A percentile compares a stretch with the other conserved stretches of the same genome.
Evolutionary conservation across 768 basidiomycete species (phyloP).

Genomic region (Stropharia rugosoannulata): DNA sequence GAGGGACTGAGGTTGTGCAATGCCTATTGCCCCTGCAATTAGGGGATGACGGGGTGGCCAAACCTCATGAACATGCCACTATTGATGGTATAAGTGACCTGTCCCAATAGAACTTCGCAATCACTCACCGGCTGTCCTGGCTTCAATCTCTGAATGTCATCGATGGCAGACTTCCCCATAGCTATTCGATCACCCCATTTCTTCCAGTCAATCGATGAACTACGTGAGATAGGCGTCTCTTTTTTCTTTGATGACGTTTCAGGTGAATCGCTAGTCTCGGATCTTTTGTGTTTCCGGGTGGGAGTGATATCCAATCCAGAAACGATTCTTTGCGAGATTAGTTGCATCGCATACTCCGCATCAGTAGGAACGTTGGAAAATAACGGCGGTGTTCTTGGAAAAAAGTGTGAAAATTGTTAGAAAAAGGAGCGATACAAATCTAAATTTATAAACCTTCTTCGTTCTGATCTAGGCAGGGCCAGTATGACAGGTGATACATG

Average conservation of each 20-base stretch:
- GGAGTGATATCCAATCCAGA: conserved; percentile 50
- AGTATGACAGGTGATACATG: conserved; percentile 57
- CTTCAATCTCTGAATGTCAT: conserved; percentile 40
- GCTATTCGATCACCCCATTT: conserved; percentile 53
- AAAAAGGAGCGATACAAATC: not conserved
- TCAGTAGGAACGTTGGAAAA: conserved; percentile 62
- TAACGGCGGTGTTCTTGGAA: conserved; percentile 41
- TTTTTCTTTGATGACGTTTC: not conserved
- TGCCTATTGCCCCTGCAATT: conserved; percentile 16
- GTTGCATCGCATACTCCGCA: conserved; percentile 67
- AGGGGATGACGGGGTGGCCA: conserved; percentile 21
- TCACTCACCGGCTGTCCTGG: conserved; percentile 32
- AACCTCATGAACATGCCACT: conserved; percentile 19
- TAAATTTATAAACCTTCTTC: conserved; percentile 35
- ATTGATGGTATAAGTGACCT: not conserved
- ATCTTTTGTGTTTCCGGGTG: conserved; percentile 18
- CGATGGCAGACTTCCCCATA: conserved; percentile 41
- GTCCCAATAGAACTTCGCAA: not conserved
- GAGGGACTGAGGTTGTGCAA: conserved; percentile 15
- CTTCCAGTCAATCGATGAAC: conserved; percentile 44
- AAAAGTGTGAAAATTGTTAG: not conserved
- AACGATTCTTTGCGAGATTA: conserved; percentile 60
- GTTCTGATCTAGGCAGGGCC: conserved; percentile 45
- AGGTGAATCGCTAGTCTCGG: conserved; percentile 10
- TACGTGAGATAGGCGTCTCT: not conserved